Base-by-base conservation (phyloP, 331 rosid species). In the Phaseolus coccineus region DNA sequence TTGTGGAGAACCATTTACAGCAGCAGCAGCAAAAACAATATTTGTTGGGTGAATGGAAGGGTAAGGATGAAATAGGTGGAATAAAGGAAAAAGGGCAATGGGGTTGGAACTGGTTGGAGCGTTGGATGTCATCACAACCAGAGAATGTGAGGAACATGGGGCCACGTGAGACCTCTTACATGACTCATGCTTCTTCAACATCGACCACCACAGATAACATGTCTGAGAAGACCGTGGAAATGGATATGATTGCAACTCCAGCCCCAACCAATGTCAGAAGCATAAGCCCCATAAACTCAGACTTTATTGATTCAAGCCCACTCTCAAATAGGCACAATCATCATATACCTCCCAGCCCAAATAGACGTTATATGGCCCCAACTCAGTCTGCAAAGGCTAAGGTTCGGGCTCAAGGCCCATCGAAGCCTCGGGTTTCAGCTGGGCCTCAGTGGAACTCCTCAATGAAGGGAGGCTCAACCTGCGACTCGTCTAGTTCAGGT, bases 71-170 rank as follows among this genome's bases (percentile, higher is more conserved):
- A 6, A 52, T 71, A 25, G 85, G 22, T 19, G 22, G 81, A 73
- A 47, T 7, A 11, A 48, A 59, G 9, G 96, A 91, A 8, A 91
- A 89, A 73, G 73, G 73, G 33, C 91, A 86, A 19, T 87, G 93
- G 93, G 97, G 96, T 65, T 92, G 98, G 97, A 91, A 90, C 71
- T 95, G 96, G 97, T 88, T 92, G 5, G 97, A 94, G 71, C 86
- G 84, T 55, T 92, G 97, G 98, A 94, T 93, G 97, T 85, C 96
- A 19, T 86, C 96, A 1, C 93, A 95, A 28, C 96, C 96, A 19
- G 1, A 80, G 63, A 52, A 83, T 11, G 76, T 61, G 5, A 83
- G 70, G 50, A 82, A 71, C 66, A 3, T 82, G 35, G 84, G 77
- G 1, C 77, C 83, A 0, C 85, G 59, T 4, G 93, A 88, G 9